Evolutionary conservation across 257 asterid genomes (phyloP).

Genomic region (Thymus quinquecostatus): DNA sequence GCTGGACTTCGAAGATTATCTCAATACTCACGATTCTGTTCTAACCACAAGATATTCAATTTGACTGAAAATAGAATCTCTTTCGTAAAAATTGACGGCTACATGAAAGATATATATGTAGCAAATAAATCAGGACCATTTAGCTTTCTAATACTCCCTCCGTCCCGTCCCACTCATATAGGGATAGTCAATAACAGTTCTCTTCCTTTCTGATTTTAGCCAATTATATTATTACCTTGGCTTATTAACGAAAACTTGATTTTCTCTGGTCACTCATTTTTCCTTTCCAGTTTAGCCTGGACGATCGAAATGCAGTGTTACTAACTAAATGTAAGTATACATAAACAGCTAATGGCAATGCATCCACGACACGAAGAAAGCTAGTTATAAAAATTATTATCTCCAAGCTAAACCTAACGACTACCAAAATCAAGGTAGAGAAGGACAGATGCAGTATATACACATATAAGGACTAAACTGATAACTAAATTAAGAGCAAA

Average conservation of each 20-base stretch:
- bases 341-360: background rate
- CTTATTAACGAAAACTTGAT: conserved; percentile 1
- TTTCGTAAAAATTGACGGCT: background rate
- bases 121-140: no score
- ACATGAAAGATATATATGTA: background rate
- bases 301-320: background rate
- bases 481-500: background rate
- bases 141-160: background rate
- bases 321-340: conserved; percentile 4
- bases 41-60: background rate
- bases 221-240: background rate
- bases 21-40: background rate
- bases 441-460: background rate
- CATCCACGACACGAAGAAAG: background rate
- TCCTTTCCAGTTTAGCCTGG: background rate
- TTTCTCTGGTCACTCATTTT: background rate
- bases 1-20: background rate
- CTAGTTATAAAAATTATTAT: background rate
- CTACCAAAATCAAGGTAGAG: background rate
- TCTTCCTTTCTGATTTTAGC: background rate
- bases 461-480: background rate
- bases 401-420: background rate
- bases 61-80: background rate
- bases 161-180: no score
- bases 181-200: background rate